Evolutionary conservation across 768 basidiomycete species (phyloP).

Genomic region (Hirschioporus abietinus): DNA sequence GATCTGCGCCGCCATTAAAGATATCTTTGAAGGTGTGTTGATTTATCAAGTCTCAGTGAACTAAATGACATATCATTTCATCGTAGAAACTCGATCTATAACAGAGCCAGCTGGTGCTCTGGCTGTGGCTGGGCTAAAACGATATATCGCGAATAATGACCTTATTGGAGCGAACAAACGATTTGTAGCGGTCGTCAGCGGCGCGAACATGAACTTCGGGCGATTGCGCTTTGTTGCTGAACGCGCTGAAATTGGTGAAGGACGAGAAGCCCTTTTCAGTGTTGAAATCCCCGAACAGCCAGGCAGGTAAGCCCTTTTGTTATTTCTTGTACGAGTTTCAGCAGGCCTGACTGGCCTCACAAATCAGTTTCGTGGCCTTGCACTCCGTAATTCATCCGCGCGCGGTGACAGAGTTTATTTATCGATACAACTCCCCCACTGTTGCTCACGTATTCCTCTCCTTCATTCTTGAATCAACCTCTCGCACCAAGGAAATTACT

Average conservation of each 20-base stretch:
- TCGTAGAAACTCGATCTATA: conserved; percentile 85
- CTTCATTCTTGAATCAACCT: conserved; percentile 69
- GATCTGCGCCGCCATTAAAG: conserved; percentile 97
- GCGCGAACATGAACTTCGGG: conserved; percentile 99
- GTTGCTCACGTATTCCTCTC: conserved; percentile 87
- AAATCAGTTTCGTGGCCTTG: conserved; percentile 73
- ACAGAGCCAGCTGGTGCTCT: conserved; percentile 97
- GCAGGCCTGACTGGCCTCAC: conserved; percentile 6
- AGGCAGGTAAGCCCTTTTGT: conserved; percentile 59
- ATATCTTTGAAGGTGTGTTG: conserved; percentile 87
- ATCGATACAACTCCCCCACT: conserved; percentile 74
- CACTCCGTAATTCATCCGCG: conserved; percentile 88
- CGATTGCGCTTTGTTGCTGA: conserved; percentile 96
- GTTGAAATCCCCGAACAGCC: conserved; percentile 93
- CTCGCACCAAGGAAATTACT: conserved; percentile 55
- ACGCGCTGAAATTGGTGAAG: conserved; percentile 95
- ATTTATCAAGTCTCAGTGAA: neutral
- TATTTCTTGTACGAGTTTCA: neutral
- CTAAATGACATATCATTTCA: conserved; percentile 4
- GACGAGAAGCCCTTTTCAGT: conserved; percentile 86
- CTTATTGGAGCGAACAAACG: conserved; percentile 79
- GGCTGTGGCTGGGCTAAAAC: conserved; percentile 87
- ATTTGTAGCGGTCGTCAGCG: conserved; percentile 89
- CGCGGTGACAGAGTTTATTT: conserved; percentile 92
- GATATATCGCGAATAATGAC: conserved; percentile 74